A percentile compares a stretch with the other conserved stretches of the same genome.
Conservation (phyloP, 2,329 filamentous ascomycete genomes). For the Exophiala lecanii-corni region DNA sequence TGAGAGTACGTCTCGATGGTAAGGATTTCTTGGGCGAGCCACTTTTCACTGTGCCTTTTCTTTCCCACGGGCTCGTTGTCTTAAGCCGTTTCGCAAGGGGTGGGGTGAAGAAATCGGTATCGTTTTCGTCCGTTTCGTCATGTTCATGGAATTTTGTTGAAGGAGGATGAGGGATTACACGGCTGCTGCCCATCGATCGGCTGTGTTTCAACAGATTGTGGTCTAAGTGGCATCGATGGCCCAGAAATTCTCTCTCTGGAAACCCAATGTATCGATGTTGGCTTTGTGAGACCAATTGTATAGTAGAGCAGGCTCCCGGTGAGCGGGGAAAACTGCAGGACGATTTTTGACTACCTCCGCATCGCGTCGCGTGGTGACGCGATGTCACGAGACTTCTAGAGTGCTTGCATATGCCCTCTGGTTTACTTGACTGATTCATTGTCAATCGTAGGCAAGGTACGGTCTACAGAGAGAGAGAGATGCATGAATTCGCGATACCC, state of each 20-base stretch:
- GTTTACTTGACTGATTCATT: too few species aligned
- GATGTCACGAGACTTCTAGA: background rate
- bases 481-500: too few species aligned
- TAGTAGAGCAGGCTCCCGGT: background rate
- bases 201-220: too few species aligned
- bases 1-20: conserved; percentile 7
- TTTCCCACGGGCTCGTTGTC: conserved; percentile 4
- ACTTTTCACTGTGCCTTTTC: conserved; percentile 15
- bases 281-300: background rate
- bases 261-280: background rate
- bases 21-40: conserved; percentile 12
- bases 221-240: too few species aligned
- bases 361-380: background rate
- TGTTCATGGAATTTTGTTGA: conserved; percentile 29
- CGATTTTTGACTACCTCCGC: too few species aligned
- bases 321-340: background rate
- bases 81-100: conserved; percentile 28
- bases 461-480: too few species aligned
- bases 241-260: too few species aligned
- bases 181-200: conserved; percentile 26
- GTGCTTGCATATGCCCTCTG: too few species aligned
- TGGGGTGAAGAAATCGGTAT: conserved; percentile 23
- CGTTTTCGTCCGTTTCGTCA: conserved; percentile 10
- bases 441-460: too few species aligned
- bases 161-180: conserved; percentile 29